These are phyloP conservation scores for Plasmodium gallinaceum DNA, from an alignment of 169 alveolate species.

Conservation along the genomic window DNA sequence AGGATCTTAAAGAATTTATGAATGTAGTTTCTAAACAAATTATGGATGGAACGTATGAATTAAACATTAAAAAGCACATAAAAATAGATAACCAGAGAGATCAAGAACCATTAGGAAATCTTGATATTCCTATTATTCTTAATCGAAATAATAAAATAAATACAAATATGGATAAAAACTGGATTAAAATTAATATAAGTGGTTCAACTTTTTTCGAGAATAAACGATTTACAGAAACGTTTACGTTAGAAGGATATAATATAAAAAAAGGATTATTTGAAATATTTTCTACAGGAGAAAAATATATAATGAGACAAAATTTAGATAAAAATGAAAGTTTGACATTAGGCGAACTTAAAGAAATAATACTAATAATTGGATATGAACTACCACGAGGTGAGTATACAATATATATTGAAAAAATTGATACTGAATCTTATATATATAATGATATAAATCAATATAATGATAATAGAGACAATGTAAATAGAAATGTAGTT, in stretches of 20 bases:
- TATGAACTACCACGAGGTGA: background rate
- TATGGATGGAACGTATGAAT: conserved; percentile 6
- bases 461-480: background rate
- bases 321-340: background rate
- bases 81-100: background rate
- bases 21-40: background rate
- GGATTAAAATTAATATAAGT: no score
- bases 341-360: conserved; percentile 5
- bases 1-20: background rate
- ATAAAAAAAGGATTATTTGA: no score
- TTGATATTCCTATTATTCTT: no score
- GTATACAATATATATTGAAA: conserved; percentile 6
- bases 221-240: no score
- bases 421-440: background rate
- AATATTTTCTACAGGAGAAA: background rate
- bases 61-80: conserved; percentile 20
- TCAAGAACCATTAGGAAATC: no score
- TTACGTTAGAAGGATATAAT: no score
- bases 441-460: background rate
- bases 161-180: no score
- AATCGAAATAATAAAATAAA: no score
- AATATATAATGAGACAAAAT: background rate
- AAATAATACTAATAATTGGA: conserved; percentile 8
- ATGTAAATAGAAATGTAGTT: background rate
- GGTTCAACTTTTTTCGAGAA: no score